Percentiles rank a stretch among this genome's conserved stretches.
Evolutionary conservation across 2,329 filamentous ascomycete species (phyloP).

Genomic region (Periconia sp.): DNA sequence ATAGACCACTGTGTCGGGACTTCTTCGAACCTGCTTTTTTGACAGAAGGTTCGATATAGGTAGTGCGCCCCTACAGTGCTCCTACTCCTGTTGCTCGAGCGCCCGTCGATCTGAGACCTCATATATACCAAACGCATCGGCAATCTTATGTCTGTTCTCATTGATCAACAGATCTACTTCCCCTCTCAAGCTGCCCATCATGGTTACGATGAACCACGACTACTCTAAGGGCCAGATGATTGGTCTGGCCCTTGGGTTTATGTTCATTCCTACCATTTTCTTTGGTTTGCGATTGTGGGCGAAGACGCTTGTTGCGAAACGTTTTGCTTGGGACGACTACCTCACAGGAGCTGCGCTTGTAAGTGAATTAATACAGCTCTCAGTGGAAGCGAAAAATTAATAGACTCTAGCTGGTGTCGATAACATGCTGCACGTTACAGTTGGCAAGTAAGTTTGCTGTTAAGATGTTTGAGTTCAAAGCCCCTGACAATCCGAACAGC

Average conservation of each 20-base stretch:
- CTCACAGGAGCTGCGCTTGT: conserved; percentile 9
- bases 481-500: not conserved
- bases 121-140: no score
- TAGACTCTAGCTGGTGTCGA: conserved; percentile 5
- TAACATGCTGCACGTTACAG: conserved; percentile 8
- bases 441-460: conserved; percentile 8
- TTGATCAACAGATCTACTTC: no score
- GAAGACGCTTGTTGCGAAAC: conserved; percentile 1
- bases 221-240: conserved; percentile 13
- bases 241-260: conserved; percentile 9
- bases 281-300: conserved; percentile 12
- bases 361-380: not conserved
- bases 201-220: conserved; percentile 11
- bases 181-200: no score
- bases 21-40: no score
- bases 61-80: no score
- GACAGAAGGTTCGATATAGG: no score
- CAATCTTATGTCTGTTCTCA: no score
- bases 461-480: not conserved
- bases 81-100: no score
- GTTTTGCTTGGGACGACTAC: conserved; percentile 11
- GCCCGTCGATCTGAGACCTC: no score
- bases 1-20: no score
- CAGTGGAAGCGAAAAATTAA: not conserved
- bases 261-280: conserved; percentile 8